Base-by-base conservation (phyloP, 352 stramenopile species). In the Thalassiosira mediterranea region DNA sequence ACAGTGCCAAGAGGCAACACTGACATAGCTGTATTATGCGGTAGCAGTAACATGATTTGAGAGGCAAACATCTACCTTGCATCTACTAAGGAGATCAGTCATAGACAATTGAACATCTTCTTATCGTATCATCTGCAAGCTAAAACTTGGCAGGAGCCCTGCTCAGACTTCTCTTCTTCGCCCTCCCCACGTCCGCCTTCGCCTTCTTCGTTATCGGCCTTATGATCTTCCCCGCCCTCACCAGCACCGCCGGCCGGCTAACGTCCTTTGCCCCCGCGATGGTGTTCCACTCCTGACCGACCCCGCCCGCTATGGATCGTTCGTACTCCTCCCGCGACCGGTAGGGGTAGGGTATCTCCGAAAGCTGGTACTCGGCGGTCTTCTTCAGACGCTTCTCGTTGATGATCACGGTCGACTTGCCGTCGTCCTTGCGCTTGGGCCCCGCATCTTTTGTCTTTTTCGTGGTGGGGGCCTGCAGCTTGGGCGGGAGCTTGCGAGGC, bases 241-340 rank as follows among this genome's bases (percentile, higher is more conserved):
- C 96, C 52, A 98, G 93, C 56, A 98, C 90, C 78, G 97, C 95
- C 0, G 96, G 95, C n/a, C 94, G 90, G 3, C 94, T 98, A 74
- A 98, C 88, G 25, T 95, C 90, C 52, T 96, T 96, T 15, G 96
- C 95, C 21, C 95, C 89, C 46, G 92, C 68, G 7, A 91, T 88
- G 17, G 96, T 97, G 83, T 98, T 98, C 96, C 96, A 99, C 72
- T 96, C 92, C 32, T 69, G 66, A 53, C 97, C 81, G 95, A 93
- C 56, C 90, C 96, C 86, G 94, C 97, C 83, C 88, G 94, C 91
- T 72, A 99, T 98, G 44, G 95, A 95, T 64, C 94, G 92, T 84
- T 99, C 96, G 85, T 99, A 99, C 88, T 99, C 94, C 72, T 95
- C 94, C 44, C 95, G 91, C 62, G 92, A 97, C 54, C 92, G 98